Evolutionary conservation across 2,329 filamentous ascomycete species (phyloP), one percentile per base, ranked within the genome.

Genomic region (Diaporthe vaccinii): DNA sequence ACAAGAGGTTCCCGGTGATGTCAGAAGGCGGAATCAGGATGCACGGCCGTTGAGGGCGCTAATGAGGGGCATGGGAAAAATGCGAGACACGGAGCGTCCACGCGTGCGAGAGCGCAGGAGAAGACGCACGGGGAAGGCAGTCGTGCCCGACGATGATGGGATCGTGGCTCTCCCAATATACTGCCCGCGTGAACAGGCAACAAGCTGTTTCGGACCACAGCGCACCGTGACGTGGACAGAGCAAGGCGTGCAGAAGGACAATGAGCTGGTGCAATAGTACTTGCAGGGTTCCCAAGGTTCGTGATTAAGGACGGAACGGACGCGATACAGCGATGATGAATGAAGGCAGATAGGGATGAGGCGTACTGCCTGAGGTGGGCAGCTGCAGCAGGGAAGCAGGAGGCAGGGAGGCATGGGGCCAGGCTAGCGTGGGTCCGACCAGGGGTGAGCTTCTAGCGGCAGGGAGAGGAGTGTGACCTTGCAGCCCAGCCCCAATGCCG

Each of bases 1-100:
- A 46, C 59, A 49, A 36, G 65, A 41, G 46, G 53, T 69, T 55
- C 65, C 46, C 15, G 8, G 65, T 69, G 65, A 69, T 69, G 46
- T 69, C 65, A 69, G 65, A 69, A 41, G 65, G 49, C 65, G 65
- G 49, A 69, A 55, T 41, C 49, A 55, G 65, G 65, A 69, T 69
- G 65, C 65, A 69, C 49, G 65, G 65, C 65, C 65, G 65, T 69
- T 55, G 49, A 55, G 9, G 49, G 49, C 49, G 65, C 65, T 69
- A 41, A 55, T 12, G 49, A 34, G 31, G 25, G 36, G n/a, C 46
- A 39, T 53, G 31, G 34, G 41, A 39, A 22, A 22, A 14, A 69
- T 39, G 65, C 65, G 65, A 69, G 65, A 55, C 65, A 69, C 49
- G 31, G 65, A 15, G 65, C 34, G 34, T 39, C 31, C 14, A 69